phyloP scores from a whole-genome alignment of 2,329 filamentous ascomycete species.

The Colletotrichum sp. region DNA sequence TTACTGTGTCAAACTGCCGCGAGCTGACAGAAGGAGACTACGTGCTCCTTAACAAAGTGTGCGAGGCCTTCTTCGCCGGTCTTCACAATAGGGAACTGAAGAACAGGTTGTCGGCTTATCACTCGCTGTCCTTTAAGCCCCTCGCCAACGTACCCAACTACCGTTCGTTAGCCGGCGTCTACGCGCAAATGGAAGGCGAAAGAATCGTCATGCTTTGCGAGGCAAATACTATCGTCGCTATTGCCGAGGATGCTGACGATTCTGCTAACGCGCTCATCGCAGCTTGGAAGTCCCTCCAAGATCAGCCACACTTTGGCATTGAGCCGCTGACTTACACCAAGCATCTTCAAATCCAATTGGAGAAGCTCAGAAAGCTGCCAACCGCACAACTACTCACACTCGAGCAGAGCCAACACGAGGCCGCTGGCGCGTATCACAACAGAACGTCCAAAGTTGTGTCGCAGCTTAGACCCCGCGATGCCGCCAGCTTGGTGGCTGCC shows the following conservation, averaged over 20 bases:
- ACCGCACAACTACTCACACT: slow-evolving; percentile 59
- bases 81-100: slow-evolving; percentile 53
- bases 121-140: slow-evolving; percentile 49
- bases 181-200: slow-evolving; percentile 62
- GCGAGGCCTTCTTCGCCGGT: slow-evolving; percentile 59
- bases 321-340: slow-evolving; percentile 58
- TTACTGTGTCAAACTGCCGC: slow-evolving; percentile 50
- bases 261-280: slow-evolving; percentile 42
- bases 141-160: slow-evolving; percentile 30
- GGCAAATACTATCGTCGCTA: slow-evolving; percentile 35
- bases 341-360: slow-evolving; percentile 53
- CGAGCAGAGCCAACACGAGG: slow-evolving; percentile 59
- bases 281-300: slow-evolving; percentile 52
- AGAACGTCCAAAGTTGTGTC: slow-evolving; percentile 28
- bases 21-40: slow-evolving; percentile 51
- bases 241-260: slow-evolving; percentile 38
- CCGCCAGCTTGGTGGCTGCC: slow-evolving; percentile 6
- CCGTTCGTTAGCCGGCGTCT: slow-evolving; percentile 59
- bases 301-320: slow-evolving; percentile 40
- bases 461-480: slow-evolving; percentile 26
- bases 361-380: slow-evolving; percentile 55
- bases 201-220: slow-evolving; percentile 54
- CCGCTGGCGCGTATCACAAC: slow-evolving; percentile 49
- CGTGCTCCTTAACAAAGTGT: slow-evolving; percentile 55
- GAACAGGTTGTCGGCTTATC: slow-evolving; percentile 47